These are phyloP conservation scores for Sarocladiaceae sp. DNA, from an alignment of 2,329 filamentous ascomycete genomes.

Conservation along the genomic window DNA sequence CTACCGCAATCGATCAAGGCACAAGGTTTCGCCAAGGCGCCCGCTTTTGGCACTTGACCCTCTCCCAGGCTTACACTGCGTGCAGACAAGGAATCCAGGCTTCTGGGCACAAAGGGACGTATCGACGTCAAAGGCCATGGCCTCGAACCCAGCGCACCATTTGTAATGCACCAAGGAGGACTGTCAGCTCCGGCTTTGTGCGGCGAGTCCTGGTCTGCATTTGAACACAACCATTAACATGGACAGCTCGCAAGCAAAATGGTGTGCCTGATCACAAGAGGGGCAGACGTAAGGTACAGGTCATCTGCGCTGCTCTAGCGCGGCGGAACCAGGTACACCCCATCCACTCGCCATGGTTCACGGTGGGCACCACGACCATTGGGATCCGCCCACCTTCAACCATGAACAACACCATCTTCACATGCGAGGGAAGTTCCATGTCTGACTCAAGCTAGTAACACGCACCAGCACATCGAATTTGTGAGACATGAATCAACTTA, in stretches of 20 bases:
- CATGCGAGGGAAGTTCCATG: not conserved
- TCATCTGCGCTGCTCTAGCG: constrained; percentile 8
- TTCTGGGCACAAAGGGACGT: not conserved
- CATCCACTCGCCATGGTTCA: not conserved
- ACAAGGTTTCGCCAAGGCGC: constrained; percentile 4
- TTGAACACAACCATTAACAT: not conserved
- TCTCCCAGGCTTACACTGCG: not conserved
- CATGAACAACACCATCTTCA: not conserved
- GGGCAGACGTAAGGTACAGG: constrained; percentile 10
- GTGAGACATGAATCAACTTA: not conserved
- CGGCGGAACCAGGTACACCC: constrained; percentile 6
- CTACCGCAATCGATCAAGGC: constrained; percentile 6
- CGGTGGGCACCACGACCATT: not conserved
- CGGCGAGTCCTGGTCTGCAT: not conserved
- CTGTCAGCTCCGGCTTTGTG: not conserved
- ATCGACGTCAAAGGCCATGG: not conserved
- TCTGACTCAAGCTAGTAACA: constrained; percentile 4
- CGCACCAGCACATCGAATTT: not conserved
- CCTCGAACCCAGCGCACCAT: not conserved
- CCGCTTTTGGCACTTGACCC: constrained; percentile 4
- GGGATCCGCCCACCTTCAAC: not conserved
- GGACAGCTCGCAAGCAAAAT: not conserved
- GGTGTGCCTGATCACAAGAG: constrained; percentile 9
- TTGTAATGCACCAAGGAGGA: constrained; percentile 1
- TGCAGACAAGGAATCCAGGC: not conserved